Base-by-base conservation (phyloP, 1,284 basidiomycete genomes). In the Apiotrichum porosum region DNA sequence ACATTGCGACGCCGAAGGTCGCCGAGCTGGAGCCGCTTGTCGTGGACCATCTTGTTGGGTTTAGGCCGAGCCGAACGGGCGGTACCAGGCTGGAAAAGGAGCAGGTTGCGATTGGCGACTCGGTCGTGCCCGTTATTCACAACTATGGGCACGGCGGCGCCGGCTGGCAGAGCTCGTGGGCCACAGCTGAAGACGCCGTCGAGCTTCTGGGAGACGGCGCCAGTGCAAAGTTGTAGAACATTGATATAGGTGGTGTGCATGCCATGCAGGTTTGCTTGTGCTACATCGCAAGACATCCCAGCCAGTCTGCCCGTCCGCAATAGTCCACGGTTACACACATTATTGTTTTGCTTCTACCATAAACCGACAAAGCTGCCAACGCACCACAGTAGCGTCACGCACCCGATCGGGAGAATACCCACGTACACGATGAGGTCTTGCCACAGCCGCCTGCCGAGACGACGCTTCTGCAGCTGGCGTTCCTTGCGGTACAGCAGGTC, bases 351-450 rank as follows among this genome's bases (percentile, higher is more conserved):
- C n/a, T n/a, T n/a, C n/a, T 44, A 71, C 66, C 69, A 69, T 19
- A 69, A 37, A n/a, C 69, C 69, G 15, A 72, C 23, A 33, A 71
- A 54, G 23, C 59, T 62, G 9, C 66, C 71, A 12, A 69, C 49
- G 35, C 59, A 63, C 73, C 73, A 75, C 32, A 56, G 54, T 8
- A 69, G 49, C 18, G 61, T 61, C 0, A 70, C 50, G 12, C 51
- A 52, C 8, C 72, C 72, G 9, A 69, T 62, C 9, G 73, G 73
- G 34, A 73, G 42, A 36, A 73, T 73, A 17, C 72, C 73, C 13
- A 75, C 53, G 47, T 73, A 74, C 13, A 75, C 72, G 33, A 75
- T 69, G 39, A 71, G 46, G 51, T 75, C 73, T 59, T 75, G 73
- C 73, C 73, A 75, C 39, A 74, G 48, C 32, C 73, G 51, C 42